Evolutionary conservation across 805 yeast species (phyloP).

Genomic region (Metschnikowia gelsemii): DNA sequence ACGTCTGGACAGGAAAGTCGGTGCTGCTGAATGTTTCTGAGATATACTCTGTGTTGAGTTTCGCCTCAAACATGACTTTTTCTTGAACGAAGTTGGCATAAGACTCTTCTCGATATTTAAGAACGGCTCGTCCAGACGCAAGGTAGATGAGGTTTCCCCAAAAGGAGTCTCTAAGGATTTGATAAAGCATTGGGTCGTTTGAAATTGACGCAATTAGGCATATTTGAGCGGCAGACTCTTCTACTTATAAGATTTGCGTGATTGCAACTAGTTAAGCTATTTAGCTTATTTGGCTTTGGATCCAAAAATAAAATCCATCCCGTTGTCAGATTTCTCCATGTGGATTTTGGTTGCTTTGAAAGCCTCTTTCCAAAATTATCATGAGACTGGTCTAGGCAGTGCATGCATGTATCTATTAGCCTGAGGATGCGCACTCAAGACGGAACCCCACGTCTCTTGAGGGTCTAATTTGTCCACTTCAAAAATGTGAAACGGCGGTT

Average conservation of each 20-base stretch:
- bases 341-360: too few relatives aligned
- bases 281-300: too few relatives aligned
- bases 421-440: background rate
- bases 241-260: too few relatives aligned
- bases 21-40: constrained; percentile 34
- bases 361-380: constrained; percentile 1
- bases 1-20: background rate
- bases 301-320: too few relatives aligned
- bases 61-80: constrained; percentile 21
- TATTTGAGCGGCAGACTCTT: too few relatives aligned
- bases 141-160: constrained; percentile 29
- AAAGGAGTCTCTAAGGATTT: constrained; percentile 33
- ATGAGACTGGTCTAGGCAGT: constrained; percentile 1
- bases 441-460: constrained; percentile 3
- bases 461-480: too few relatives aligned
- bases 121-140: constrained; percentile 24
- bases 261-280: too few relatives aligned
- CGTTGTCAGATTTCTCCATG: too few relatives aligned
- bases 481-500: too few relatives aligned
- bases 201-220: too few relatives aligned
- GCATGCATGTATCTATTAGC: background rate
- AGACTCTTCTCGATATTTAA: constrained; percentile 28
- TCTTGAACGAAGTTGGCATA: constrained; percentile 32
- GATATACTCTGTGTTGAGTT: constrained; percentile 9
- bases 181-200: constrained; percentile 3